Conservation (phyloP, 805 yeast species). For the Yamadazyma olivae region DNA sequence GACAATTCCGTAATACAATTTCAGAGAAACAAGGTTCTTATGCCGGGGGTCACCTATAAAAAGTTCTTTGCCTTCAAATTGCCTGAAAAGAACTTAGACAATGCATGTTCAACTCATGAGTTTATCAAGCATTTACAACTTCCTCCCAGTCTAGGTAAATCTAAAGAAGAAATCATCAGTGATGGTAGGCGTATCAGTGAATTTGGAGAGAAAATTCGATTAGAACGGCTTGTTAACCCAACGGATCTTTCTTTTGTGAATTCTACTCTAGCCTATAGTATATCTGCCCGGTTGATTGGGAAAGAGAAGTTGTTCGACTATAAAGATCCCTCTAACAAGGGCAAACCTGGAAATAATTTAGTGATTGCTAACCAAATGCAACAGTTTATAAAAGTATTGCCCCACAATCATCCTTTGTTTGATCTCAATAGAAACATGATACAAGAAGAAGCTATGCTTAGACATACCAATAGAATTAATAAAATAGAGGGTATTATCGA, state of each 20-base stretch:
- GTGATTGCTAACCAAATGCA: slow-evolving; percentile 28
- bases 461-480: slow-evolving; percentile 24
- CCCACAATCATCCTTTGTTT: slow-evolving; percentile 20
- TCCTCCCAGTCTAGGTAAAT: slow-evolving; percentile 34
- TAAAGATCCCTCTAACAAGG: slow-evolving; percentile 10
- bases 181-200: slow-evolving; percentile 11
- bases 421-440: slow-evolving; percentile 28
- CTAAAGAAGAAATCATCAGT: slow-evolving; percentile 25
- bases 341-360: slow-evolving; percentile 7
- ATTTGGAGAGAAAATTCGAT: slow-evolving; percentile 2
- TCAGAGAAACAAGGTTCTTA: slow-evolving; percentile 20
- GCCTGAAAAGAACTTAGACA: slow-evolving; percentile 35
- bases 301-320: slow-evolving; percentile 25
- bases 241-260: slow-evolving; percentile 29
- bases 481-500: slow-evolving; percentile 27
- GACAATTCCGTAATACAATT: slow-evolving; percentile 29
- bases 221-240: slow-evolving; percentile 7
- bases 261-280: slow-evolving; percentile 28
- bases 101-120: slow-evolving; percentile 29
- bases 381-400: slow-evolving; percentile 23
- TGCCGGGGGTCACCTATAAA: slow-evolving; percentile 33
- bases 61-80: slow-evolving; percentile 38
- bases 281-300: slow-evolving; percentile 37
- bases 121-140: slow-evolving; percentile 35
- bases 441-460: slow-evolving; percentile 30